Base-by-base conservation (phyloP, 2,329 filamentous ascomycete species). In the Cryphonectria parasitica region DNA sequence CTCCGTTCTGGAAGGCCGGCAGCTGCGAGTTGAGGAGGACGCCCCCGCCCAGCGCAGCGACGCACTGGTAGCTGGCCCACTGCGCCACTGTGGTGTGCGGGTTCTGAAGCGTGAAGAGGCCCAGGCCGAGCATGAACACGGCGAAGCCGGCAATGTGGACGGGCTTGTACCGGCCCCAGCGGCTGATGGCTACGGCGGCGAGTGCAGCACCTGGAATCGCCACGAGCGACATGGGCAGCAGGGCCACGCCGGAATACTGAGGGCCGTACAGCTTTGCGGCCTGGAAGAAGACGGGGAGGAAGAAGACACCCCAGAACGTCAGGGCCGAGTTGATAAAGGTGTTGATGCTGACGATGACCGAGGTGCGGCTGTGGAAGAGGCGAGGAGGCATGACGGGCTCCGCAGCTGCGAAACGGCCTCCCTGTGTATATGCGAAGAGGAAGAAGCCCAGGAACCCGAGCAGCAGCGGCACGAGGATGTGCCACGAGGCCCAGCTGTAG, bases 21-120 rank as follows among this genome's bases (percentile, higher is more conserved):
- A 84, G 79, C 0, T 84, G 76, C 0, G 80, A 80, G 25, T 80
- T 79, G 54, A 85, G 77, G 0, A 86, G 67, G 0, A 86, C 75
- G 0, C 84, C 85, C 3, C 79, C 75, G 0, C 84, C 85, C 2
- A 80, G 70, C 0, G 82, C 81, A 0, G 75, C 76, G 36, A 84
- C 49, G 19, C 83, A 74, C 66, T 85, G 81, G 31, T 83, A 76
- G 49, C 80, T 69, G 0, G 83, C 76, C 82, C 83, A 85, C 6
- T 75, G 78, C 0, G 75, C 79, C 0, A 77, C 76, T 0, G 76
- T 75, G 0, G 81, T 80, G 1, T 77, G 72, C 1, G 74, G 69
- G 2, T 78, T 73, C 15, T 85, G 79, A 0, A 85, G 62, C 1
- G 79, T 77, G 2, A 84, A 79, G 0, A 85, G 74, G 0, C 84